Conservation (phyloP, 1,284 basidiomycete genomes). For the Fomitopsis schrenkii region DNA sequence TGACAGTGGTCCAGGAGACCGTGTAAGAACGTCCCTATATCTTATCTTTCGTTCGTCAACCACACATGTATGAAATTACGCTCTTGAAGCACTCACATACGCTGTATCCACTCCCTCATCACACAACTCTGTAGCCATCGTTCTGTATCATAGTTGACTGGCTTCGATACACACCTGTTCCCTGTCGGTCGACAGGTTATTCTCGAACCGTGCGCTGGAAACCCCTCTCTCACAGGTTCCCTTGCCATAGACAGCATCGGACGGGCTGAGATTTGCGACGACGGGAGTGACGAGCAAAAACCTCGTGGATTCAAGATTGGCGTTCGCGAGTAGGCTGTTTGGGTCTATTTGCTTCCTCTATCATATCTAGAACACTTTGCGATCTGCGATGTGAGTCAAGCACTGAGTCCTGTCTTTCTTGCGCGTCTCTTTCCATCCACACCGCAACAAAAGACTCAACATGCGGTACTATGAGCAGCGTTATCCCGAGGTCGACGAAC, state of each 20-base stretch:
- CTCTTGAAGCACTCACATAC: background rate
- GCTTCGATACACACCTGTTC: background rate
- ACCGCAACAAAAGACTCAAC: conserved; percentile 1
- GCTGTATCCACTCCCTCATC: background rate
- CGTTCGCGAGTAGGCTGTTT: background rate
- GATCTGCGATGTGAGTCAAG: background rate
- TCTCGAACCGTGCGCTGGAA: too few species aligned
- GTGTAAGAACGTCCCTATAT: conserved; percentile 7
- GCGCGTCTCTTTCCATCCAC: background rate
- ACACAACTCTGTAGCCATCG: background rate
- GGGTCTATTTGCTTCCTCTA: background rate
- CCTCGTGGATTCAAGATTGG: background rate
- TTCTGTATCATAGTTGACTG: background rate
- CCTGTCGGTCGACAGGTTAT: too few species aligned
- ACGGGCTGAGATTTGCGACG: too few species aligned
- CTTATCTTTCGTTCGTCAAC: background rate
- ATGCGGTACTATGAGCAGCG: conserved; percentile 84
- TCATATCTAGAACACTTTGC: background rate
- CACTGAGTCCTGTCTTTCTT: background rate
- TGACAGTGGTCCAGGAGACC: conserved; percentile 39
- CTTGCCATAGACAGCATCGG: too few species aligned
- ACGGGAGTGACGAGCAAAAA: background rate
- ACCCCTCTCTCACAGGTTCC: too few species aligned
- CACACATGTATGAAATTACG: background rate
- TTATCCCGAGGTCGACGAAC: conserved; percentile 90